Conservation (phyloP, 805 yeast genomes). For the Wilhelminamyces savonicus region DNA sequence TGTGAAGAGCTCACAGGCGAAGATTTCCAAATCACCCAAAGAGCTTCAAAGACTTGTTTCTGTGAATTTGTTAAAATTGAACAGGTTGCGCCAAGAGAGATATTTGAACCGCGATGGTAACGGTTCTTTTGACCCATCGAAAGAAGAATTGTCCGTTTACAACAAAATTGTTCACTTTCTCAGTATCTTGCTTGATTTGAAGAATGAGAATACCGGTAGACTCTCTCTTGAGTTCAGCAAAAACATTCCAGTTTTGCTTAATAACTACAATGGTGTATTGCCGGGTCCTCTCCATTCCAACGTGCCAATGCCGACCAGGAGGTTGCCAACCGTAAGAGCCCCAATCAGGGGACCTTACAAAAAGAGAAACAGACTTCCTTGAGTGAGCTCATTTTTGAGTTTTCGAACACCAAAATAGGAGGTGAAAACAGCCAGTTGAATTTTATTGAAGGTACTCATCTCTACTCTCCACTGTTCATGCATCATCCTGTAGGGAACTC, state of each 20-base stretch:
- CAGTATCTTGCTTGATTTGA: constrained; percentile 17
- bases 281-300: constrained; percentile 48
- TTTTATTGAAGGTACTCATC: too few relatives aligned
- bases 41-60: constrained; percentile 31
- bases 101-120: constrained; percentile 22
- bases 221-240: constrained; percentile 27
- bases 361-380: too few relatives aligned
- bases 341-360: too few relatives aligned
- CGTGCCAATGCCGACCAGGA: too few relatives aligned
- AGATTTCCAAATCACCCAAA: constrained; percentile 19
- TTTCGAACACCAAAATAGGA: too few relatives aligned
- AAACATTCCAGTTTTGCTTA: constrained; percentile 61
- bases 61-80: constrained; percentile 23
- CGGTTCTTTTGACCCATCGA: constrained; percentile 19
- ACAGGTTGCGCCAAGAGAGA: constrained; percentile 36
- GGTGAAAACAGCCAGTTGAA: too few relatives aligned
- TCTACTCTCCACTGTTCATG: too few relatives aligned
- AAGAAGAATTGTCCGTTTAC: constrained; percentile 21
- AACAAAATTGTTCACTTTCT: constrained; percentile 24
- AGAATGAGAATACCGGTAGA: constrained; percentile 17
- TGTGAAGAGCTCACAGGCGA: constrained; percentile 17
- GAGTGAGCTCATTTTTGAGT: too few relatives aligned
- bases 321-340: too few relatives aligned
- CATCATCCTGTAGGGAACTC: too few relatives aligned
- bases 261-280: constrained; percentile 71